Evolutionary conservation across 495 filamentous ascomycete species (phyloP).

Genomic region (Acidiella bohemica): DNA sequence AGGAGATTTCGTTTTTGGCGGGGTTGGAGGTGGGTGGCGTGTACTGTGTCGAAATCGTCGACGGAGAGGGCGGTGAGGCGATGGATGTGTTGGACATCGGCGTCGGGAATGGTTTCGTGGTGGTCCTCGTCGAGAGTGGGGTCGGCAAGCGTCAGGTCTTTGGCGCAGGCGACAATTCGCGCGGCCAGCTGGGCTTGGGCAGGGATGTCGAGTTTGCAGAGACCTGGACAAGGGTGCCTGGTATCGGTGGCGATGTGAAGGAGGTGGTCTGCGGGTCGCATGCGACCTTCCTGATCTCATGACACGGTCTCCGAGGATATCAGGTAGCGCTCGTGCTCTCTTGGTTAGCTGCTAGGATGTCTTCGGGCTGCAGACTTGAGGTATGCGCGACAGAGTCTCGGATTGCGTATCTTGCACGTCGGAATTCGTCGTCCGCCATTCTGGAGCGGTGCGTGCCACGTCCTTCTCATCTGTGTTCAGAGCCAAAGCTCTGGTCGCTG

Average conservation of each 20-base stretch:
- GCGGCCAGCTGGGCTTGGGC: conserved; percentile 46
- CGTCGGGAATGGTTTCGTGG: conserved; percentile 44
- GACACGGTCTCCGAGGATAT: no score
- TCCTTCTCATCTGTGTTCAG: no score
- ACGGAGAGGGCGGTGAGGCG: no score
- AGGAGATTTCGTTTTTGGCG: conserved; percentile 12
- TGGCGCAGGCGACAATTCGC: conserved; percentile 39
- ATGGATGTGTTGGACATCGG: conserved; percentile 43
- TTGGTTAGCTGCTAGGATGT: no score
- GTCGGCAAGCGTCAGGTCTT: conserved; percentile 31
- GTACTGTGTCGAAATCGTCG: conserved; percentile 7
- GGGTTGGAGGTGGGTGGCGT: conserved; percentile 31
- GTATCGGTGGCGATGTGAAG: background rate
- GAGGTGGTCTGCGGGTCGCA: conserved; percentile 18
- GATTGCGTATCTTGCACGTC: no score
- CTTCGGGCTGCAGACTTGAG: no score
- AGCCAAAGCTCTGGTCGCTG: no score
- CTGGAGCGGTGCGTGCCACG: no score
- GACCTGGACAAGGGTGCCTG: conserved; percentile 13
- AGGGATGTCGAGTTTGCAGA: conserved; percentile 8
- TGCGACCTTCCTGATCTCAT: conserved; percentile 10
- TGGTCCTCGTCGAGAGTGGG: conserved; percentile 38
- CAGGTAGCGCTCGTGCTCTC: no score
- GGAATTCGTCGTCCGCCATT: no score
- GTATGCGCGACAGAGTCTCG: no score